These are phyloP conservation scores for Botrytis porri DNA, from an alignment of 2,329 filamentous ascomycete species.

Conservation along the genomic window DNA sequence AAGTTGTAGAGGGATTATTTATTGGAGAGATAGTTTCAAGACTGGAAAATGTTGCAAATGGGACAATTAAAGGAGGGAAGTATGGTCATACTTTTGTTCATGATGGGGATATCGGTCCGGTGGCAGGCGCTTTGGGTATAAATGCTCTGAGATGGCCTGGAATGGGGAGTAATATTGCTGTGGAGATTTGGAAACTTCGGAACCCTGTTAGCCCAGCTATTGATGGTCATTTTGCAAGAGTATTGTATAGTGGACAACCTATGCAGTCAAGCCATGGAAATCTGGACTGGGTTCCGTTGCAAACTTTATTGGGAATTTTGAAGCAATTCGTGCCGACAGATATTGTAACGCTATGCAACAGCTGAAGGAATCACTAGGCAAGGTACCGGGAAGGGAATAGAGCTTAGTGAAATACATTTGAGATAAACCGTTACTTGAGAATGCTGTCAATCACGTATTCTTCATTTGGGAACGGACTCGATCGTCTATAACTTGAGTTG, in stretches of 20 bases:
- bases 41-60: conserved; percentile 35
- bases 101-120: conserved; percentile 41
- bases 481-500: background rate
- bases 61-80: conserved; percentile 26
- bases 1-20: conserved; percentile 40
- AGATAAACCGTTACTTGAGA: too few relatives aligned
- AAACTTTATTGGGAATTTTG: conserved; percentile 24
- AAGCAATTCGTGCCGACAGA: conserved; percentile 29
- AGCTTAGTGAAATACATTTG: background rate
- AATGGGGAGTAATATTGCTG: conserved; percentile 42
- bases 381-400: background rate
- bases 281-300: conserved; percentile 31
- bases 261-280: conserved; percentile 29
- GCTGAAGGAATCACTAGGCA: background rate
- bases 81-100: conserved; percentile 39
- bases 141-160: conserved; percentile 41
- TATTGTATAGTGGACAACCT: conserved; percentile 36
- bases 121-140: conserved; percentile 37
- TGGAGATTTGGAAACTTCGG: conserved; percentile 40
- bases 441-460: background rate
- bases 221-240: conserved; percentile 25
- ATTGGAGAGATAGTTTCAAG: conserved; percentile 40
- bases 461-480: background rate
- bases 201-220: background rate
- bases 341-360: conserved; percentile 23